These are phyloP conservation scores for Chloranthus sessilifolius DNA, from an alignment of 164 flowering plant genomes.

Conservation along the genomic window DNA sequence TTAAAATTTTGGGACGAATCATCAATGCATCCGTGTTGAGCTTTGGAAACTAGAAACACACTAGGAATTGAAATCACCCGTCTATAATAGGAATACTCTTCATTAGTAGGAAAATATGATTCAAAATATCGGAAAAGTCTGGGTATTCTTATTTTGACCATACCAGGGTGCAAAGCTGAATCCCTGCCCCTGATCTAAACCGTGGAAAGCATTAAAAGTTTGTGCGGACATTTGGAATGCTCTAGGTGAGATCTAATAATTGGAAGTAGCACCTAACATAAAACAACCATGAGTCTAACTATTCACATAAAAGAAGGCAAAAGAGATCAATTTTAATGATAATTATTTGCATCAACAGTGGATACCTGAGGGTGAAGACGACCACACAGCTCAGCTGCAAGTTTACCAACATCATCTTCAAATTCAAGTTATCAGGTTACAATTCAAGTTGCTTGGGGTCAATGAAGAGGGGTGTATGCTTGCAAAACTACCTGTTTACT, in stretches of 20 bases:
- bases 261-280: slow-evolving; percentile 59
- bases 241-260: slow-evolving; percentile 41
- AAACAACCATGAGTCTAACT: slow-evolving; percentile 1
- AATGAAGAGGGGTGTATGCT: slow-evolving; percentile 5
- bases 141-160: slow-evolving; percentile 41
- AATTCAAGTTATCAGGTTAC: slow-evolving; percentile 37
- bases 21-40: too few relatives aligned
- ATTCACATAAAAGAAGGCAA: slow-evolving; percentile 2
- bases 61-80: too few relatives aligned
- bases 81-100: too few relatives aligned
- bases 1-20: too few relatives aligned
- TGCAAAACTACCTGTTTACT: slow-evolving; percentile 48
- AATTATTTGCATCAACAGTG: slow-evolving; percentile 3
- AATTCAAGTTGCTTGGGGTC: slow-evolving; percentile 5
- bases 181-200: slow-evolving; percentile 48
- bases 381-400: slow-evolving; percentile 91
- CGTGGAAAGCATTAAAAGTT: neutral
- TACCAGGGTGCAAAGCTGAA: slow-evolving; percentile 32
- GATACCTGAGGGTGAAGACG: slow-evolving; percentile 80
- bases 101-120: too few relatives aligned
- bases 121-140: too few relatives aligned
- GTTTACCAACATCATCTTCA: slow-evolving; percentile 85
- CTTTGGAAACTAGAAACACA: too few relatives aligned
- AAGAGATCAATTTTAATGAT: neutral
- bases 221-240: neutral